A percentile compares a stretch with the other conserved stretches of the same genome.
Conservation (phyloP, 352 stramenopile genomes). For the Pythium folliculosum region DNA sequence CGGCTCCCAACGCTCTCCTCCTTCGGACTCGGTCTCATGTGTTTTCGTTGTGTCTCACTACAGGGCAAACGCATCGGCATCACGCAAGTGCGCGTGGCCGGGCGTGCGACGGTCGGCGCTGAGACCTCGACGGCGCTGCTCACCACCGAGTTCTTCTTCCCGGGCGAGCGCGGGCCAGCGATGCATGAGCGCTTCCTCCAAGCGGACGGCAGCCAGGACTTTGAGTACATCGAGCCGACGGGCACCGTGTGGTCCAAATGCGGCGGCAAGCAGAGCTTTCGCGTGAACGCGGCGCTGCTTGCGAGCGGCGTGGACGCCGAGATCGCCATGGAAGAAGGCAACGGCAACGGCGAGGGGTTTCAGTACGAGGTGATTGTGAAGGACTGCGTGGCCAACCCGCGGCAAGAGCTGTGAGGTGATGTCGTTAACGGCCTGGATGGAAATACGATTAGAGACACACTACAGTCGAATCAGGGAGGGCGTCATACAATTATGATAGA, state of each 20-base stretch:
- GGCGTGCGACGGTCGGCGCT: constrained; percentile 22
- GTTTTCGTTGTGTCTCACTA: background rate
- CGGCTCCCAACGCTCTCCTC: no score
- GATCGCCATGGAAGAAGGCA: constrained; percentile 20
- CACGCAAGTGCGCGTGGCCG: constrained; percentile 25
- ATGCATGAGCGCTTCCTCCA: constrained; percentile 26
- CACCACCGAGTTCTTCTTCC: constrained; percentile 31
- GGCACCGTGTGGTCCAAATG: constrained; percentile 36
- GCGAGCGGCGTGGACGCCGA: constrained; percentile 20
- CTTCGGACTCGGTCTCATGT: background rate
- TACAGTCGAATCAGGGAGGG: background rate
- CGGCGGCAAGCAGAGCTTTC: constrained; percentile 18
- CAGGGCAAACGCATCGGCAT: constrained; percentile 32
- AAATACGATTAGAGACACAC: constrained; percentile 2
- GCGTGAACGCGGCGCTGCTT: constrained; percentile 37
- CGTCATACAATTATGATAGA: background rate
- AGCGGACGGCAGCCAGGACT: constrained; percentile 4
- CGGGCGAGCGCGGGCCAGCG: constrained; percentile 12
- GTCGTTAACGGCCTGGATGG: background rate
- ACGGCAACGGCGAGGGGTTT: constrained; percentile 13
- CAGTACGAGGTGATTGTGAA: constrained; percentile 23
- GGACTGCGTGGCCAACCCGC: constrained; percentile 21
- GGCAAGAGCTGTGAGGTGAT: constrained; percentile 18
- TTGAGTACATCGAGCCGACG: constrained; percentile 13
- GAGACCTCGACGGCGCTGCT: constrained; percentile 16